These are phyloP conservation scores for Seminavis robusta DNA, from an alignment of 108 stramenopile species.

Conservation along the genomic window DNA sequence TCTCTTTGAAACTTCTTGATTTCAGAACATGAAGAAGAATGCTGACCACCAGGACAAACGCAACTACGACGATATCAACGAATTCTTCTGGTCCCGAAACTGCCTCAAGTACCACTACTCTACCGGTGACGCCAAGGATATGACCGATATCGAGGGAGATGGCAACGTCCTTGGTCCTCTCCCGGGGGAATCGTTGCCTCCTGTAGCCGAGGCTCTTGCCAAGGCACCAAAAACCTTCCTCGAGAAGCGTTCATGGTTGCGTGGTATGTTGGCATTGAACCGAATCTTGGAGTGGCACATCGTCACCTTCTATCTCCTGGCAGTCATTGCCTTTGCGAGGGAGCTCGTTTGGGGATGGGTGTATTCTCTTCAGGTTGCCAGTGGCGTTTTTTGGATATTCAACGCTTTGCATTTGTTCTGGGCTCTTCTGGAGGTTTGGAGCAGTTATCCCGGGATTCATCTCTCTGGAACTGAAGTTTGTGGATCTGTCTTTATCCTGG, in stretches of 20 bases:
- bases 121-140: constrained; percentile 30
- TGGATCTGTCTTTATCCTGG: constrained; percentile 84
- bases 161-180: constrained; percentile 31
- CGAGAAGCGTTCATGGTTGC: constrained; percentile 95
- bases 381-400: constrained; percentile 93
- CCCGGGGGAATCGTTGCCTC: constrained; percentile 53
- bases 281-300: constrained; percentile 95
- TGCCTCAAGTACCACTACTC: constrained; percentile 88
- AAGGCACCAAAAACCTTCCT: constrained; percentile 93
- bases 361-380: constrained; percentile 87
- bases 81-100: constrained; percentile 97
- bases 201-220: constrained; percentile 72
- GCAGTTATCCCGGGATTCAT: constrained; percentile 88
- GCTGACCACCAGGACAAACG: constrained; percentile 83
- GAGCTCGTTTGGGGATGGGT: constrained; percentile 94
- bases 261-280: constrained; percentile 83
- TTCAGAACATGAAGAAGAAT: constrained; percentile 74
- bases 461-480: constrained; percentile 87
- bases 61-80: constrained; percentile 99
- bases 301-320: constrained; percentile 90
- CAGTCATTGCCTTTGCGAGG: constrained; percentile 80
- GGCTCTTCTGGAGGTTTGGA: constrained; percentile 92
- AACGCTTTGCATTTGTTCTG: constrained; percentile 82
- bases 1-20: neutral
- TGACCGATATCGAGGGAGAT: constrained; percentile 38